phyloP scores from a whole-genome alignment of 2,329 filamentous ascomycete species.

The Dothistroma pini region DNA sequence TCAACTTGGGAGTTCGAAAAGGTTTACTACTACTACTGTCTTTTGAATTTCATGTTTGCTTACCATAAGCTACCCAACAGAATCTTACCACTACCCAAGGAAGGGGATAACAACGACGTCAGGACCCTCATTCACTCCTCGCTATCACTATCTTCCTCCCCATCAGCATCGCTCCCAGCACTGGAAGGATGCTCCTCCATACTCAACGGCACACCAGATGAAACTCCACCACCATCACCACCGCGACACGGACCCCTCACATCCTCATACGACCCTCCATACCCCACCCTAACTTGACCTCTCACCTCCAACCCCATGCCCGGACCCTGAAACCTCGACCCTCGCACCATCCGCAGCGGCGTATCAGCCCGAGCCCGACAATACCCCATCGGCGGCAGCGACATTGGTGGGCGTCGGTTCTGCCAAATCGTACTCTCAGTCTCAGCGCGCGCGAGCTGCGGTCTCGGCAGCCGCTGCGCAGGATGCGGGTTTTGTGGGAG shows the following conservation, averaged over 20 bases:
- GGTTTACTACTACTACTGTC: no score
- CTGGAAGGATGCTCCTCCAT: slow-evolving; percentile 12
- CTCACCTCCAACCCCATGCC: neutral
- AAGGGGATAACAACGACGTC: no score
- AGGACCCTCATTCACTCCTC: neutral
- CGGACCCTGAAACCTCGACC: no score
- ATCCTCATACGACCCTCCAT: no score
- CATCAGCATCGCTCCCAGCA: slow-evolving; percentile 19
- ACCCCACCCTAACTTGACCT: no score
- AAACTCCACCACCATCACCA: neutral
- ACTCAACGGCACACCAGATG: slow-evolving; percentile 5
- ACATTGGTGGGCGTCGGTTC: neutral
- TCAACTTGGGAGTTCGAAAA: no score
- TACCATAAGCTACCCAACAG: no score
- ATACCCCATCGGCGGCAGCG: neutral
- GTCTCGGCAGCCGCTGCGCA: neutral
- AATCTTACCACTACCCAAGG: no score
- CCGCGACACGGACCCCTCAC: neutral
- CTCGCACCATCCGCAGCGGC: neutral
- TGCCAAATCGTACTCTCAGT: neutral
- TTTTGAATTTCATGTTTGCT: no score
- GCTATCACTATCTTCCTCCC: slow-evolving; percentile 11
- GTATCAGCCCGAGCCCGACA: neutral
- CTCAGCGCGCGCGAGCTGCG: neutral
- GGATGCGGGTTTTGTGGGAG: neutral